Evolutionary conservation across 306 rosid genomes (phyloP).

Genomic region (Prunus campanulata): DNA sequence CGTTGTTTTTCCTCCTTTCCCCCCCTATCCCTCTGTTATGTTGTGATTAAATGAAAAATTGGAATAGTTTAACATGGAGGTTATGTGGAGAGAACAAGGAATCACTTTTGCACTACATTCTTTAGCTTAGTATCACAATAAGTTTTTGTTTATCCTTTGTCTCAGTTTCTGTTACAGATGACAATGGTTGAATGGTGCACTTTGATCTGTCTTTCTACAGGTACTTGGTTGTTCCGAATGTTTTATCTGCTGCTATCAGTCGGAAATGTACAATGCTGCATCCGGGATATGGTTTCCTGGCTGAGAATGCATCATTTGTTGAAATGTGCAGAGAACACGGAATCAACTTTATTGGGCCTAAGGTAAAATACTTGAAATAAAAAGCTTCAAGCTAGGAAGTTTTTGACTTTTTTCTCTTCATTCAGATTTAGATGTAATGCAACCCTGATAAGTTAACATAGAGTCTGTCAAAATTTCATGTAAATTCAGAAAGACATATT

Average conservation of each 20-base stretch:
- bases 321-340: conserved; percentile 92
- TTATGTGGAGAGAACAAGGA: background rate
- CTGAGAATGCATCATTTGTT: conserved; percentile 95
- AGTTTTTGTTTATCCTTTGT: background rate
- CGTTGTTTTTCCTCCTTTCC: background rate
- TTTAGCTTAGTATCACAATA: background rate
- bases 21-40: background rate
- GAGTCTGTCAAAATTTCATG: background rate
- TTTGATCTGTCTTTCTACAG: conserved; percentile 40
- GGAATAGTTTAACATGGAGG: background rate
- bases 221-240: conserved; percentile 76
- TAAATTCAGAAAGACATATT: background rate
- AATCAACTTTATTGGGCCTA: conserved; percentile 96
- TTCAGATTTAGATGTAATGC: background rate
- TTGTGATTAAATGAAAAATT: background rate
- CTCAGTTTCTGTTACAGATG: conserved; percentile 5
- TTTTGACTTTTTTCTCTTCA: background rate
- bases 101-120: background rate
- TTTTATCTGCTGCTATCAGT: conserved; percentile 84
- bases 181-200: background rate
- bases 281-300: conserved; percentile 98
- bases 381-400: background rate
- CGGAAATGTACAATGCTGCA: conserved; percentile 85
- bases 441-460: background rate
- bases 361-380: conserved; percentile 50